These are phyloP conservation scores for Closterium sp. DNA, from an alignment of 139 green algal species.

Conservation along the genomic window DNA sequence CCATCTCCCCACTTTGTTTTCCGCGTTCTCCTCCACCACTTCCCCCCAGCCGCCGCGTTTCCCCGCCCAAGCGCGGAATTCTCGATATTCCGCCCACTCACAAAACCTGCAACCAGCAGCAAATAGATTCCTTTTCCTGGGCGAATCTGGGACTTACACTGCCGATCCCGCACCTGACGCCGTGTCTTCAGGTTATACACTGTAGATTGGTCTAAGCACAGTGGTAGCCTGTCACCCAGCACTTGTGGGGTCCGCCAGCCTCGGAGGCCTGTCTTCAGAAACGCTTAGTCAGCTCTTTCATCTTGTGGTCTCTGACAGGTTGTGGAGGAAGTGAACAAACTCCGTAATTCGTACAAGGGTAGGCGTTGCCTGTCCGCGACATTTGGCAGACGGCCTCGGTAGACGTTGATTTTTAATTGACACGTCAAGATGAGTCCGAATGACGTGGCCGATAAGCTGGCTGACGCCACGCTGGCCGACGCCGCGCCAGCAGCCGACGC, in stretches of 20 bases:
- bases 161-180: neutral
- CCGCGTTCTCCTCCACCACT: too few species aligned
- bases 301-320: neutral
- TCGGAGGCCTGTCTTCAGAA: neutral
- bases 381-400: neutral
- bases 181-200: neutral
- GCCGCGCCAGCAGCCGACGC: neutral
- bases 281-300: neutral
- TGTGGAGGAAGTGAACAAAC: neutral
- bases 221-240: neutral
- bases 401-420: neutral
- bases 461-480: neutral
- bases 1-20: neutral
- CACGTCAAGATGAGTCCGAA: neutral
- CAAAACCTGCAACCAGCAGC: neutral
- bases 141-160: neutral
- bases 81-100: neutral
- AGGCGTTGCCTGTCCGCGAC: neutral
- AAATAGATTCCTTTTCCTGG: neutral
- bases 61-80: too few species aligned
- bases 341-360: neutral
- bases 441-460: neutral
- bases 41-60: too few species aligned
- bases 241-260: neutral
- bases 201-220: too few species aligned